Base-by-base conservation (phyloP, 2,329 filamentous ascomycete genomes). In the Phialophora expanda region DNA sequence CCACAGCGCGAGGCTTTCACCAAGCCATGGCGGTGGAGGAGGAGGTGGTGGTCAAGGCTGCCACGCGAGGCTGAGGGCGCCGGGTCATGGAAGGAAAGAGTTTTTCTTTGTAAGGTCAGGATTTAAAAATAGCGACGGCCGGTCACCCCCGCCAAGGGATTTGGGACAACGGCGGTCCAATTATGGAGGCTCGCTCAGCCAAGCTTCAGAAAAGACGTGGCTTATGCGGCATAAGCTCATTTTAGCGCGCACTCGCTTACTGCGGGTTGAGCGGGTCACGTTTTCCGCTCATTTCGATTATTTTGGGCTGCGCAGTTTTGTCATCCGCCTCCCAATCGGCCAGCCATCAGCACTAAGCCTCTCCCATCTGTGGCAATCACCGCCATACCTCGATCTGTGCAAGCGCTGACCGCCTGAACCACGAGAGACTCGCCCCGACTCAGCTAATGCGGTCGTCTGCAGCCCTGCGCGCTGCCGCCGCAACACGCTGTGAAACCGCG, bases 381-480 rank as follows among this genome's bases (percentile, higher is more conserved):
- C 59, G 44, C 59, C 32, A 62, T 30, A n/a, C 28, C 59, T 44
- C 22, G 50, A 62, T 62, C 59, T 56, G 59, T 26, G 32, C 59
- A 62, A 62, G 59, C 59, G 59, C 59, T 62, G 59, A 62, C 59
- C 59, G 20, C 24, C 50, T 44, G 59, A 24, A 48, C 58, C 28
- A 41, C 46, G 48, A 32, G 8, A 34, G 20, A 60, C 17, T n/a
- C 14, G 9, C 46, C 12, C 12, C 48, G 28, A 53, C 26, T 17
- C 20, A 22, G 56, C 46, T 50, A 53, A 46, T 34, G 41, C 6
- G 11, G 9, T 50, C 1, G 28, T 9, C 8, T 34, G 30, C 14
- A 28, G 46, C 17, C 17, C 41, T 32, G 41, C 41, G 20, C 11
- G 9, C 28, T 30, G 26, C 24, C 5, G 11, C 7, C 51, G 28